Evolutionary conservation across 2,329 filamentous ascomycete genomes (phyloP), one percentile per base, ranked within the genome.

Genomic region (Pseudocercospora macadamiae): DNA sequence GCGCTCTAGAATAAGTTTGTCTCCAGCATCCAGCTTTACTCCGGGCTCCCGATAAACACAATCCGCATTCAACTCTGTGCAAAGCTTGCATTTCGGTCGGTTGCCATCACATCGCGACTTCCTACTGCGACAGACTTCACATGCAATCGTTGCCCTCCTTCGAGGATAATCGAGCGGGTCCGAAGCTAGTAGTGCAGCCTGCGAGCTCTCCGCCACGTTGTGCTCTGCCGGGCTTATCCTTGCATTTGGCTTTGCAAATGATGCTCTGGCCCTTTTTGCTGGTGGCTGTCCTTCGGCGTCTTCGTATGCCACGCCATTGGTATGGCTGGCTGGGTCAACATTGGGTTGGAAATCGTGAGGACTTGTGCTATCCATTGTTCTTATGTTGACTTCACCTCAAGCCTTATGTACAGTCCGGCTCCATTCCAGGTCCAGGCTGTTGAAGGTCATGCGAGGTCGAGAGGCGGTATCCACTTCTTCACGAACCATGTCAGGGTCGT

Each of bases 21-120:
- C 90, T 64, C 90, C 90, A 32, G 90, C 89, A 72, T 95, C 90
- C 8, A 95, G 83, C 76, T 95, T 95, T 79, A 93, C 90, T 2
- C 90, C 90, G 5, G 90, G 90, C 72, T 95, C 90, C 63, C 90
- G 85, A 74, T 95, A 95, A 64, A 93, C 83, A 74, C 90, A 95
- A 63, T 93, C 89, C 44, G 89, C 90, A 55, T 90, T 89, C 37
- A 93, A 80, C 72, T 93, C 90, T 8, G 88, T 86, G 76, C 90
- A 95, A 32, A 95, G 85, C 74, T 91, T 89, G 77, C 90, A 95
- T 74, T 92, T 93, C 44, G 90, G 90, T 66, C 90, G 87, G 5
- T 45, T 64, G 16, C 71, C 71, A 58, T 73, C 69, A 42, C 71
- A 73, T 47, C 70, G 62, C 10, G 68, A 71, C 57, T 73, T 73